Percentiles rank a stretch among this genome's conserved stretches.
phyloP scores from a whole-genome alignment of 352 stramenopile genomes.

The Phytophthora sp. region DNA sequence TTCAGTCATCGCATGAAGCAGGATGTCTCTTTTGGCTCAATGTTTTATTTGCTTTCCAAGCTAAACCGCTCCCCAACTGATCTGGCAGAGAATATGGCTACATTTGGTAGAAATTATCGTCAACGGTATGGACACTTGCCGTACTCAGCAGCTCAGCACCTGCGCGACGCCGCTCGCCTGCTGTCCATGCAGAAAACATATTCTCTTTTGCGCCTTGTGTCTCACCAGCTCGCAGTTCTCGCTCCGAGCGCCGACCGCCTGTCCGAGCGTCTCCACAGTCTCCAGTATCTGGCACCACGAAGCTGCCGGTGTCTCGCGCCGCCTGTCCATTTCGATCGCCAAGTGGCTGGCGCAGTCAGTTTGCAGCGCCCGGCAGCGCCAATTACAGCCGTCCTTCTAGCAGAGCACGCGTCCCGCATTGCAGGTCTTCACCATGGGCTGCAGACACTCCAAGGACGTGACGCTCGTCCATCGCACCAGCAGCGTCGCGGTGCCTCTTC shows the following conservation, averaged over 20 bases:
- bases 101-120: neutral
- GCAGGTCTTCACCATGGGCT: slow-evolving; percentile 51
- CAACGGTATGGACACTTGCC: slow-evolving; percentile 25
- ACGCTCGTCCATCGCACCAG: slow-evolving; percentile 18
- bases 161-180: slow-evolving; percentile 8
- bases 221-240: neutral
- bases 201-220: slow-evolving; percentile 26
- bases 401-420: slow-evolving; percentile 7
- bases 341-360: slow-evolving; percentile 2
- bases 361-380: neutral
- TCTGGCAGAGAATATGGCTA: slow-evolving; percentile 32
- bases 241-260: slow-evolving; percentile 10
- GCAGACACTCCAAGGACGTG: slow-evolving; percentile 61
- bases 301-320: neutral
- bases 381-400: too few species aligned
- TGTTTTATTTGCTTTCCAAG: neutral
- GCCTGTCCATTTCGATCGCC: slow-evolving; percentile 26
- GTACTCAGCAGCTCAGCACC: too few species aligned
- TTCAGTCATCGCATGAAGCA: too few species aligned
- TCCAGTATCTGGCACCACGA: slow-evolving; percentile 7
- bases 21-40: neutral
- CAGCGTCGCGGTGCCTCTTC: slow-evolving; percentile 21
- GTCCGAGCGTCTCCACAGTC: slow-evolving; percentile 22
- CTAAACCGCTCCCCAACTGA: neutral
- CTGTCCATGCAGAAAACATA: slow-evolving; percentile 25